Evolutionary conservation across 176 grass and related monocot genomes (phyloP).

Genomic region (Tillandsia leiboldiana): DNA sequence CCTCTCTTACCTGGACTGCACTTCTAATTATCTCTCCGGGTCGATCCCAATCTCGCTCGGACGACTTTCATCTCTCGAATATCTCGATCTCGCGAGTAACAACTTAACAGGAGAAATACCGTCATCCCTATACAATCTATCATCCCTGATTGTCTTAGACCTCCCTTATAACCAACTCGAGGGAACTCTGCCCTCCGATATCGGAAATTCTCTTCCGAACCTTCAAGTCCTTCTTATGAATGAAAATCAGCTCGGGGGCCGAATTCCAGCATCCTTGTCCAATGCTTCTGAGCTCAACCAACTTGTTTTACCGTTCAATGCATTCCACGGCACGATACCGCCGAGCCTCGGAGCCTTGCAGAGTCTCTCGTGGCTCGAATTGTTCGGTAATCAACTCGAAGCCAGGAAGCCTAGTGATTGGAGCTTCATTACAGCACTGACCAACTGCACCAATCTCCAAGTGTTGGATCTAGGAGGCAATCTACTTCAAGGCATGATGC

Average conservation of each 20-base stretch:
- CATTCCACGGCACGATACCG: constrained; percentile 28
- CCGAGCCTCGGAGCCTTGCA: constrained; percentile 20
- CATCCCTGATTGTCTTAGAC: constrained; percentile 1
- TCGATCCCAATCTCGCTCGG: constrained; percentile 1
- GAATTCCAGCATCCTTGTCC: constrained; percentile 18
- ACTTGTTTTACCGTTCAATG: constrained; percentile 2
- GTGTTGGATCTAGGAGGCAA: constrained; percentile 8
- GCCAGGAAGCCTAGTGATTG: constrained; percentile 12
- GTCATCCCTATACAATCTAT: constrained; percentile 12
- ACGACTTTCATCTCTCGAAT: not conserved
- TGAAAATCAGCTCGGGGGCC: constrained; percentile 16
- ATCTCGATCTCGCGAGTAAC: constrained; percentile 11
- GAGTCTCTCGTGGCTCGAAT: not conserved
- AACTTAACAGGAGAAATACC: constrained; percentile 20
- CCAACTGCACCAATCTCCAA: constrained; percentile 13
- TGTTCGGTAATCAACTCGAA: constrained; percentile 14
- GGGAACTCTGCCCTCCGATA: constrained; percentile 13
- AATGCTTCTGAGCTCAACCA: constrained; percentile 11
- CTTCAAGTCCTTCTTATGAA: not conserved
- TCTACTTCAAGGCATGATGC: constrained; percentile 20
- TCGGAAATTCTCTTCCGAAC: constrained; percentile 26
- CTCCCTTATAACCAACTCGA: constrained; percentile 11
- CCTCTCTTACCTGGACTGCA: no score
- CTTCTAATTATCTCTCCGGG: not conserved
- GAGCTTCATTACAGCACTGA: constrained; percentile 26